Evolutionary conservation across 1,284 basidiomycete genomes (phyloP), one percentile per base, ranked within the genome.

Genomic region (Megacollybia platyphylla): DNA sequence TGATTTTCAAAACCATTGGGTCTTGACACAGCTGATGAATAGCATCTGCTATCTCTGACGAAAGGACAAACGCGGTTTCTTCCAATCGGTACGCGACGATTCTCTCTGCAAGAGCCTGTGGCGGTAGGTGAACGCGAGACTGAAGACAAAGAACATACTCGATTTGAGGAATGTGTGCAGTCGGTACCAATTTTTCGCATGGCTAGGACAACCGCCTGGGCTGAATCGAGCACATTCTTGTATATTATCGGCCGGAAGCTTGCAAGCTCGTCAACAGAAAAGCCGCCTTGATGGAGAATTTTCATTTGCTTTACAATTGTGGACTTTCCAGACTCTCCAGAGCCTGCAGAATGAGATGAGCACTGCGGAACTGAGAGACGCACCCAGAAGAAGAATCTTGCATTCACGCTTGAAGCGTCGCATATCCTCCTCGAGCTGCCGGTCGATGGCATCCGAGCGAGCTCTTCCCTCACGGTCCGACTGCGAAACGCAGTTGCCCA

Each of bases 271-370:
- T 88, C 76, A 17, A 64, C 62, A 0, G 79, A 79, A 64, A 92
- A 97, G 6, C 94, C 94, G 53, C 87, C 84, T 61, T 97, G 90
- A 61, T 97, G 90, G 47, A 97, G 94, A 50, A 97, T 97, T 72
- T 96, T 97, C 93, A 97, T 97, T 64, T 97, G 94, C 64, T 97
- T 97, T 39, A 97, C 91, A 51, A 97, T 91, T 0, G 93, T 97
- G 4, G 81, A 87, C 67, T 97, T 97, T 28, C 93, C 94, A 0
- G 88, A 93, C 68, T 75, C 73, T 43, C 72, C 68, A n/a, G 74
- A 73, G 41, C 73, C 73, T 76, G 41, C 7, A 31, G 30, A 38
- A 42, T 39, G 41, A 15, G 36, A 44, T 34, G 31, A 27, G 35
- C 36, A 41, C 27, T 20, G 44, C 35, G 18, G 28, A 44, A 40